Percentiles rank a stretch among this genome's conserved stretches.
Conservation (phyloP, 306 rosid species). For the Crotalaria pallida region DNA sequence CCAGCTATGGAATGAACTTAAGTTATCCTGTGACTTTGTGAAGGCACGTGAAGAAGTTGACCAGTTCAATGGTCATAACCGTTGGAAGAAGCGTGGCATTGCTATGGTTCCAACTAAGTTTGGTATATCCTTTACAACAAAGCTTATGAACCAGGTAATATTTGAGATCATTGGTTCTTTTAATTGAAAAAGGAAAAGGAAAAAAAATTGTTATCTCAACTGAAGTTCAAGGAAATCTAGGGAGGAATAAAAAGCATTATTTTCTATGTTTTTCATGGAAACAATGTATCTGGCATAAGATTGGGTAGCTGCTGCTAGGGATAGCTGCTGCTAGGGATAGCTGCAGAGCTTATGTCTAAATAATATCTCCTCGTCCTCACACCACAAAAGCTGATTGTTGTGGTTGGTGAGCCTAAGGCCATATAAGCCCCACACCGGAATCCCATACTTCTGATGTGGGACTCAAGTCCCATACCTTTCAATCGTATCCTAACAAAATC, state of each 20-base stretch:
- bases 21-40: slow-evolving; percentile 60
- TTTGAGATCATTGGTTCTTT: neutral
- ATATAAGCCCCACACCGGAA: too few relatives aligned
- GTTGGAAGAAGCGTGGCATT: slow-evolving; percentile 93
- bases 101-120: slow-evolving; percentile 90
- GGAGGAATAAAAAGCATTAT: slow-evolving; percentile 1
- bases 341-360: neutral
- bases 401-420: too few relatives aligned
- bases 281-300: slow-evolving; percentile 7
- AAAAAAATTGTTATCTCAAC: neutral
- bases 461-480: too few relatives aligned
- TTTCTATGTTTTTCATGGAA: slow-evolving; percentile 4
- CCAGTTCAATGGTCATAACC: slow-evolving; percentile 55
- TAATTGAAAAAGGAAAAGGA: neutral
- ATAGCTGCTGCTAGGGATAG: slow-evolving; percentile 1
- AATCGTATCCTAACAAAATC: too few relatives aligned
- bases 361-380: neutral
- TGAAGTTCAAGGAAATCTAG: neutral
- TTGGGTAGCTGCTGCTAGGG: slow-evolving; percentile 15
- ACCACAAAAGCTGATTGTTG: too few relatives aligned
- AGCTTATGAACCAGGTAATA: slow-evolving; percentile 90
- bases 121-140: slow-evolving; percentile 83
- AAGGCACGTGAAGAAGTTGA: slow-evolving; percentile 67
- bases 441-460: too few relatives aligned
- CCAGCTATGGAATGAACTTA: slow-evolving; percentile 71